Conservation (phyloP, 768 basidiomycete genomes). For the Pleurotus eryngii region DNA sequence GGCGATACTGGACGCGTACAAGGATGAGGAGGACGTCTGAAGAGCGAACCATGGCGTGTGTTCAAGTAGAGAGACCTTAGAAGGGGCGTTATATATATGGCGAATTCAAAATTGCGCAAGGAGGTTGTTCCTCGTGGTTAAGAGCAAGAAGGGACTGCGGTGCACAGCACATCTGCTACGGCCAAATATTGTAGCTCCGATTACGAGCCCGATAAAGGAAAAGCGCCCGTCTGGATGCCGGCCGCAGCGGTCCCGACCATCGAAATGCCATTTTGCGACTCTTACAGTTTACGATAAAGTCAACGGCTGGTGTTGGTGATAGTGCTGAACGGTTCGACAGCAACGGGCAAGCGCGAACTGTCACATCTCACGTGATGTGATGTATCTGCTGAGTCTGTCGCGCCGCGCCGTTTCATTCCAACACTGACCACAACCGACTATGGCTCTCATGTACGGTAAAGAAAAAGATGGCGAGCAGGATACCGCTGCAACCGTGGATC, state of each 20-base stretch:
- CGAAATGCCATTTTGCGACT: too few relatives aligned
- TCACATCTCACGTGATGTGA: conserved; percentile 17
- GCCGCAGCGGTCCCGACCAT: too few relatives aligned
- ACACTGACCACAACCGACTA: conserved; percentile 16
- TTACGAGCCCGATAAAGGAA: background rate
- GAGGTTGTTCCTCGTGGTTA: background rate
- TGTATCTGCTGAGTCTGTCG: background rate
- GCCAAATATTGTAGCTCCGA: background rate
- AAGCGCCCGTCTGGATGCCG: too few relatives aligned
- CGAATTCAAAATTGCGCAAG: background rate
- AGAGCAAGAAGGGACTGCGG: background rate
- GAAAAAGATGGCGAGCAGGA: conserved; percentile 48
- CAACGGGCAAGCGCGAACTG: background rate
- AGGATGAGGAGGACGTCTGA: conserved; percentile 81
- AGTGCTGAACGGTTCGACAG: background rate
- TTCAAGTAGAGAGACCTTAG: background rate
- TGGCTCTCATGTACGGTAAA: conserved; percentile 65
- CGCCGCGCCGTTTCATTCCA: too few relatives aligned
- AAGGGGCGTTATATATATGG: background rate
- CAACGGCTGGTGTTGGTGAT: background rate
- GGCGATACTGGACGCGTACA: conserved; percentile 35
- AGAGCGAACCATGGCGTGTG: conserved; percentile 45
- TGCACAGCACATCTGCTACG: background rate
- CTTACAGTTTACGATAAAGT: too few relatives aligned
- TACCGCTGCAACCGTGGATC: conserved; percentile 45